These are phyloP conservation scores for Botrytis hyacinthi DNA, from an alignment of 2,329 filamentous ascomycete genomes.

Conservation along the genomic window DNA sequence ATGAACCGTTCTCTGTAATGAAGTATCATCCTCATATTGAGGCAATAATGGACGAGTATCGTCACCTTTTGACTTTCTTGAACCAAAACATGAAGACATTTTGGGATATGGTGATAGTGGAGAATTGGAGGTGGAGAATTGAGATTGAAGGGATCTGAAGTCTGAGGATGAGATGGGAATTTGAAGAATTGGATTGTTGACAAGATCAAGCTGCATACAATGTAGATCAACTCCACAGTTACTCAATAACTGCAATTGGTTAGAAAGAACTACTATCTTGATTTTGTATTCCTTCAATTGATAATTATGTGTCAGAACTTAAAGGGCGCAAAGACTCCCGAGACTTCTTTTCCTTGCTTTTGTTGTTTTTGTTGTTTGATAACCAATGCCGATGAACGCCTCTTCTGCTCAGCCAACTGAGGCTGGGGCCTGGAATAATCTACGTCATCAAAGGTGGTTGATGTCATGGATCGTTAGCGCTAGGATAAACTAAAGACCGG, in stretches of 20 bases:
- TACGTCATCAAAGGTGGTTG: constrained; percentile 8
- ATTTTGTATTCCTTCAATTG: not conserved
- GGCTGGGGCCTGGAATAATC: not conserved
- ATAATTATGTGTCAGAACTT: constrained; percentile 9
- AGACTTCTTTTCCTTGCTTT: constrained; percentile 5
- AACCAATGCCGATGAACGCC: not conserved
- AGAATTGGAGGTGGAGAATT: not conserved
- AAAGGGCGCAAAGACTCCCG: not conserved
- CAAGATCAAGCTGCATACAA: constrained; percentile 15
- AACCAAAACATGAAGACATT: constrained; percentile 39
- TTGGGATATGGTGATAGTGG: constrained; percentile 17
- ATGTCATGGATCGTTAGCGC: not conserved
- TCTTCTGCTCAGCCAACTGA: not conserved
- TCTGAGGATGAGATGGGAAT: not conserved
- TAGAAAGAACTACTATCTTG: not conserved
- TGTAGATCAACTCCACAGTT: constrained; percentile 11
- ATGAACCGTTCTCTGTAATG: constrained; percentile 72
- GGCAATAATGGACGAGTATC: constrained; percentile 69
- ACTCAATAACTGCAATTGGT: not conserved
- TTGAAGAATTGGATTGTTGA: constrained; percentile 14
- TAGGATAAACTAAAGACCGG: not conserved
- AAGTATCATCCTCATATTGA: constrained; percentile 78
- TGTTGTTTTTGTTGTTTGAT: not conserved
- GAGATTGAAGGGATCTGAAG: not conserved
- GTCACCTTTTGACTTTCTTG: constrained; percentile 33